phyloP scores from a whole-genome alignment of 139 green algal genomes.

The Tetradesmus lagerheimii region DNA sequence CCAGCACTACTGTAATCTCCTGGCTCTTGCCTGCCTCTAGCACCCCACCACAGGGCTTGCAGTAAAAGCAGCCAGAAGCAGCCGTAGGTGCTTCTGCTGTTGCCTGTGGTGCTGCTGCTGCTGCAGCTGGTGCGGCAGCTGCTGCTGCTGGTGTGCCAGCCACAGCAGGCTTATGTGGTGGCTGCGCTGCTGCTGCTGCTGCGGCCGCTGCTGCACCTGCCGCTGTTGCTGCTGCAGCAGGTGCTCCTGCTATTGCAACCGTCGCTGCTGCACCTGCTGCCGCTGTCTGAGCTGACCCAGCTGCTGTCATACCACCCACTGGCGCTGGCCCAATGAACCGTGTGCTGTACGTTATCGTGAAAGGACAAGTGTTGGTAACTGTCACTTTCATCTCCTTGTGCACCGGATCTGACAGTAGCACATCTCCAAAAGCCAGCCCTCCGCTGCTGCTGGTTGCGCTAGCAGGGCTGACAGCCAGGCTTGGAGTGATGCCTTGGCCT shows the following conservation, averaged over 20 bases:
- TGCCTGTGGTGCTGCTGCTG: neutral
- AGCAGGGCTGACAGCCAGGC: conserved; percentile 59
- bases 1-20: conserved; percentile 63
- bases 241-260: neutral
- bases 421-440: conserved; percentile 72
- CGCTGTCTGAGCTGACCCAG: neutral
- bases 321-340: conserved; percentile 41
- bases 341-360: conserved; percentile 61
- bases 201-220: neutral
- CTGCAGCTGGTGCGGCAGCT: neutral
- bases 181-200: neutral
- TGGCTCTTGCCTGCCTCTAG: conserved; percentile 54
- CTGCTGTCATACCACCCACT: neutral
- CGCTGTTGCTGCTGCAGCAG: neutral
- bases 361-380: conserved; percentile 74
- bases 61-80: conserved; percentile 52
- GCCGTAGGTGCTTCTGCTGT: neutral
- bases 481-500: conserved; percentile 69
- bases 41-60: conserved; percentile 54
- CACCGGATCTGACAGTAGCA: conserved; percentile 56
- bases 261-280: neutral
- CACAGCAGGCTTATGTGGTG: neutral
- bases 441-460: conserved; percentile 18
- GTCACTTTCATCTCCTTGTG: conserved; percentile 50
- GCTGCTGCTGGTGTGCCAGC: neutral